phyloP scores from a whole-genome alignment of 2,329 filamentous ascomycete species.

The Claviceps paspali region DNA sequence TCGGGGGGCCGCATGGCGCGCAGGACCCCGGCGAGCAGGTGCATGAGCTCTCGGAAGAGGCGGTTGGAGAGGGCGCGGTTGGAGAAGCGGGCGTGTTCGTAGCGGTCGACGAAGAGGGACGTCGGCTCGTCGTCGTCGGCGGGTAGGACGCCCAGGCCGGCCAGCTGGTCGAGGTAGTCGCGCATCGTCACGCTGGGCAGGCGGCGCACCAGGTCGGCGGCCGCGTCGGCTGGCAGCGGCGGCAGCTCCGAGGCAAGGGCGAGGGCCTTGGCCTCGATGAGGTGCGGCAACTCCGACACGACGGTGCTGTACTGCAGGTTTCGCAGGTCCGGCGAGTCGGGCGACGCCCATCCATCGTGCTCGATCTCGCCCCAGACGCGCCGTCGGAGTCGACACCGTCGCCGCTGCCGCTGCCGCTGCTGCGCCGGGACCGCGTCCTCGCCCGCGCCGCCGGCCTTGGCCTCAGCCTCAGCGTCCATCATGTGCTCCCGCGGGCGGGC shows the following conservation, averaged over 20 bases:
- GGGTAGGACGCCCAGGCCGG: constrained; percentile 46
- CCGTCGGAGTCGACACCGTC: too few species aligned
- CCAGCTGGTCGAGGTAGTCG: constrained; percentile 62
- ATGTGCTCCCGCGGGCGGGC: constrained; percentile 17
- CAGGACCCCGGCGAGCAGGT: constrained; percentile 66
- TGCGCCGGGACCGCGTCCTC: too few species aligned
- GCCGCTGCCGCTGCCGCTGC: too few species aligned
- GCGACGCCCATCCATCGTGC: constrained; percentile 80
- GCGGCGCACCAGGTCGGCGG: constrained; percentile 57
- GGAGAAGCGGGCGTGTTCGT: constrained; percentile 79
- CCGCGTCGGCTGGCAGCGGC: constrained; percentile 44
- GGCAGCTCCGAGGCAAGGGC: constrained; percentile 41
- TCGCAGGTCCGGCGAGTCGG: constrained; percentile 56
- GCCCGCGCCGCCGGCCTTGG: too few species aligned
- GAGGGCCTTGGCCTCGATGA: constrained; percentile 88
- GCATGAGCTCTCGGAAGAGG: constrained; percentile 68
- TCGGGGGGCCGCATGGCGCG: constrained; percentile 57
- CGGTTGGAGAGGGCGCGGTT: constrained; percentile 48
- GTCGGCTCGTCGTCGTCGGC: constrained; percentile 25
- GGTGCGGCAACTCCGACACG: constrained; percentile 67
- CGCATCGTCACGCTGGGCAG: constrained; percentile 58
- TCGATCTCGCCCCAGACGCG: constrained; percentile 67
- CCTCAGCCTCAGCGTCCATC: too few species aligned
- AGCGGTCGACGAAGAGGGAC: constrained; percentile 54
- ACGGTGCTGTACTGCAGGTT: constrained; percentile 75